A percentile compares a stretch with the other conserved stretches of the same genome.
Evolutionary conservation across 1,284 basidiomycete species (phyloP).

Genomic region (Ustilago nuda): DNA sequence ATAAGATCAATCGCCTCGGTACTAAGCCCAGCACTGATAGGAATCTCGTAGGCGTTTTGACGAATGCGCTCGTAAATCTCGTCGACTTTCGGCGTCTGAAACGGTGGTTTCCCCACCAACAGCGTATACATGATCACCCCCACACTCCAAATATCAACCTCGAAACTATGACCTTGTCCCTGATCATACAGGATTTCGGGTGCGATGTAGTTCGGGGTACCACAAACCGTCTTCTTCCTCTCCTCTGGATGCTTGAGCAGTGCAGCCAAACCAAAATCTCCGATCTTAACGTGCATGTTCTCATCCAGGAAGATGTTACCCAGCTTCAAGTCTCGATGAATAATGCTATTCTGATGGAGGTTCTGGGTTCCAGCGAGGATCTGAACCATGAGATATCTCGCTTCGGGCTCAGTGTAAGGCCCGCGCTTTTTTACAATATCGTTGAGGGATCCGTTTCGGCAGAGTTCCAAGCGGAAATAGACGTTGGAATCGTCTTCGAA

Average conservation of each 20-base stretch:
- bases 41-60: constrained; percentile 93
- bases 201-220: constrained; percentile 98
- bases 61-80: constrained; percentile 81
- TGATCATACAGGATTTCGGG: constrained; percentile 97
- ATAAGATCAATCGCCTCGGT: constrained; percentile 82
- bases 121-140: constrained; percentile 95
- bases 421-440: constrained; percentile 89
- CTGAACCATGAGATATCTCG: constrained; percentile 91
- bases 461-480: constrained; percentile 95
- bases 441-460: constrained; percentile 84
- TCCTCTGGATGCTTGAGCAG: constrained; percentile 96
- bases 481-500: constrained; percentile 96
- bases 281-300: constrained; percentile 95
- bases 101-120: constrained; percentile 91
- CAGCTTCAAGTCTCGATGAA: constrained; percentile 77
- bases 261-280: constrained; percentile 96
- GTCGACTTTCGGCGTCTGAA: constrained; percentile 92
- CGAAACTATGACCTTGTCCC: constrained; percentile 94
- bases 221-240: constrained; percentile 97
- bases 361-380: constrained; percentile 94
- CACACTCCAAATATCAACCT: constrained; percentile 97
- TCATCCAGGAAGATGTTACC: constrained; percentile 94
- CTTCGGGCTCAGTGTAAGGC: constrained; percentile 90
- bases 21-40: constrained; percentile 80
- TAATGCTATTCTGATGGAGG: constrained; percentile 91